Base-by-base conservation (phyloP, 257 asterid species). In the Solanum corneliomulleri region DNA sequence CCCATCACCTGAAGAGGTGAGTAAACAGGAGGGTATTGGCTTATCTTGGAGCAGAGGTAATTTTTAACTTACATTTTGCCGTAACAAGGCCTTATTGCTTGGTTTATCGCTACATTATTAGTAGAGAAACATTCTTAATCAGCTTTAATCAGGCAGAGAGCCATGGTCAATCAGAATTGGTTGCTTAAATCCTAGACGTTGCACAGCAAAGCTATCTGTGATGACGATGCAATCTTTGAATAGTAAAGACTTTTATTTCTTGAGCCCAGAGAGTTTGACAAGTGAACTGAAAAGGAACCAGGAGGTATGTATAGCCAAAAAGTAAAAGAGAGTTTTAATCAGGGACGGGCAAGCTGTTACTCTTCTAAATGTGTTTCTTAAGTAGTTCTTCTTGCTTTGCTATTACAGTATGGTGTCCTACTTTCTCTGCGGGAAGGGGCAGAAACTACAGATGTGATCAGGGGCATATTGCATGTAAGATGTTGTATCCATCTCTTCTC, bases 1-100 rank as follows among this genome's bases (percentile, higher is more conserved):
- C 87, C 99, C 98, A 88, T 93, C 98, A 23, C 98, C 98, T 27
- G 98, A 98, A 88, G 98, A 96, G 91, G 97, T 95, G 88, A 96
- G 99, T 90, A 89, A 90, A 88, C 90, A 64, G 89, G 99, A 97
- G 91, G 98, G 95, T 80, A 86, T 93, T 66, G 88, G 85, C 89
- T 89, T 94, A 86, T 87, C 88, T 42, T 88, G 95, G 93, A 93
- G 88, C 88, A 92, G 89, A 92, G 96, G 99, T 93, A 72, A 27
- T 83, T 49, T 1, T 27, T 62, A 56, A 39, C 71, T 37, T 81
- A 18, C 72, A 16, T 84, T 58, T 85, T 29, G 68, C 37, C 56
- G 11, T 71, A 23, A 47, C n/a, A 33, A 62, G 68, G 47, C 23
- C 21, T 44, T 45, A 29, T 20, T 14, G 14, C 25, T 52, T 5